Conservation (phyloP, 352 stramenopile genomes). For the Pseudoperonospora humuli region DNA sequence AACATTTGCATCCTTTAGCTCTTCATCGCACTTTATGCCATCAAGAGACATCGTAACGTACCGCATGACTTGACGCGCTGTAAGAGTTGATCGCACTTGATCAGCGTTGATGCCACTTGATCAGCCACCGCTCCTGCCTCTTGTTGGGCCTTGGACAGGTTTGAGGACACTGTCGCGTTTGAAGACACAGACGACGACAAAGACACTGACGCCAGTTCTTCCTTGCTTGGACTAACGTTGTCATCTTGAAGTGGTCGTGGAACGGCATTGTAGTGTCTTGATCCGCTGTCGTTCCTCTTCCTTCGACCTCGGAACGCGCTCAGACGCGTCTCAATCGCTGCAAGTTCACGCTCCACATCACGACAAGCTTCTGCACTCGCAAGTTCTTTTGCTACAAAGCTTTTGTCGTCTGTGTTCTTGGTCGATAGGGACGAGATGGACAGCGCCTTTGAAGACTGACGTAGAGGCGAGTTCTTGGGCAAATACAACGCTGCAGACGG, state of each 20-base stretch:
- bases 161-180: too few species aligned
- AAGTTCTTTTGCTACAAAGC: neutral
- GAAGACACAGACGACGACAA: too few species aligned
- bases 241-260: too few species aligned
- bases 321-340: conserved; percentile 31
- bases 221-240: too few species aligned
- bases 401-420: conserved; percentile 5
- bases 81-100: conserved; percentile 47
- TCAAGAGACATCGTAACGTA: conserved; percentile 6
- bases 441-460: conserved; percentile 12
- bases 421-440: conserved; percentile 25
- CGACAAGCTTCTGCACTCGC: conserved; percentile 24
- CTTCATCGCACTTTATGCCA: neutral
- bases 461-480: neutral
- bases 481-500: too few species aligned
- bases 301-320: conserved; percentile 18
- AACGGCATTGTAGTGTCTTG: too few species aligned
- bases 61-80: conserved; percentile 21
- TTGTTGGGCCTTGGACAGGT: conserved; percentile 12
- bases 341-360: conserved; percentile 37
- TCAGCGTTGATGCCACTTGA: conserved; percentile 45
- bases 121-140: conserved; percentile 38
- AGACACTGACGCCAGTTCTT: too few species aligned
- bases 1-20: too few species aligned
- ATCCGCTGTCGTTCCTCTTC: too few species aligned